phyloP scores from a whole-genome alignment of 768 basidiomycete species.

The Leccinum variicolor region DNA sequence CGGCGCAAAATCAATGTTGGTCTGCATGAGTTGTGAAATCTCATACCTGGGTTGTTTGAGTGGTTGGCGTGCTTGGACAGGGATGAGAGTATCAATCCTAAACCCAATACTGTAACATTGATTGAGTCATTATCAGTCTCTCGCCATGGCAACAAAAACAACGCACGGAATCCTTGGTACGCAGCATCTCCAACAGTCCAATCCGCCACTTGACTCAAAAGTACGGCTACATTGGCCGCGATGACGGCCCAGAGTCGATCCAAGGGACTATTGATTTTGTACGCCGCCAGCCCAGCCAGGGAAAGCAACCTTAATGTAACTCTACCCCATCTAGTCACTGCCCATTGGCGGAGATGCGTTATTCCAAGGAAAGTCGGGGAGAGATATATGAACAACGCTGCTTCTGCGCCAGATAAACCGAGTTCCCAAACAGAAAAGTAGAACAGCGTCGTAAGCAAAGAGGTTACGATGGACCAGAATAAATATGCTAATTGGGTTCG shows the following conservation, averaged over 20 bases:
- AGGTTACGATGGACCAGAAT: constrained; percentile 82
- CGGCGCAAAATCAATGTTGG: background rate
- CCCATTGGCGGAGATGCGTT: constrained; percentile 42
- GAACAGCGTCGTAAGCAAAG: constrained; percentile 76
- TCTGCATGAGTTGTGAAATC: background rate
- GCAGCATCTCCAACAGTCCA: constrained; percentile 45
- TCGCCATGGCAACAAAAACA: background rate
- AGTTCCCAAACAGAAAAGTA: constrained; percentile 94
- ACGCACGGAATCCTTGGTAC: constrained; percentile 52
- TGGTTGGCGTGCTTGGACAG: constrained; percentile 75
- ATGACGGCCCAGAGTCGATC: constrained; percentile 57
- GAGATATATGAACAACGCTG: constrained; percentile 67
- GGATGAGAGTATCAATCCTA: constrained; percentile 65
- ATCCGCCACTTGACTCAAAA: constrained; percentile 48
- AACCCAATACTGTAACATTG: constrained; percentile 48
- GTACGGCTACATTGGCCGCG: constrained; percentile 46
- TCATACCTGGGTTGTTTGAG: constrained; percentile 71
- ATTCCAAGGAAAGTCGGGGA: constrained; percentile 62
- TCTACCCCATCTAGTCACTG: constrained; percentile 46
- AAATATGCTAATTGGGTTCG: constrained; percentile 52
- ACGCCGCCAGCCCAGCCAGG: constrained; percentile 53
- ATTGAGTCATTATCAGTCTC: background rate
- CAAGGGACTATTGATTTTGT: constrained; percentile 45
- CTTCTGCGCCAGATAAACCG: constrained; percentile 78
- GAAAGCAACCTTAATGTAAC: constrained; percentile 47